phyloP scores from a whole-genome alignment of 1,284 basidiomycete genomes.

The Grifola frondosa region DNA sequence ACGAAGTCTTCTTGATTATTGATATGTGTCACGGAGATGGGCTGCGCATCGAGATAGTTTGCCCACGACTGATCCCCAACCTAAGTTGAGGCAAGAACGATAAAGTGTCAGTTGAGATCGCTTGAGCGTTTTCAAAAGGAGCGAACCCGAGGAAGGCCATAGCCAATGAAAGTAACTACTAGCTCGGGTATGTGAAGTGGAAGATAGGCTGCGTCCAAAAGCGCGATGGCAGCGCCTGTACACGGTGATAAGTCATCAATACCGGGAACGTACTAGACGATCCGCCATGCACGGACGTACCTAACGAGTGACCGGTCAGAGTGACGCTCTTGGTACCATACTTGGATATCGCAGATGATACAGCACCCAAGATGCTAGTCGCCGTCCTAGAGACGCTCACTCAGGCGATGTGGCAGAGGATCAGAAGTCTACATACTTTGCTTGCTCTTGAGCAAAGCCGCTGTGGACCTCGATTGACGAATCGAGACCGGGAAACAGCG shows the following conservation, averaged over 20 bases:
- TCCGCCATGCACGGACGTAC: conserved; percentile 24
- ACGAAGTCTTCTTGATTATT: conserved; percentile 32
- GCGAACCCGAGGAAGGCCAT: conserved; percentile 52
- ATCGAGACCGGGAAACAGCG: conserved; percentile 58
- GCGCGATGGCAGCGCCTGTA: conserved; percentile 44
- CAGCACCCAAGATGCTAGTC: conserved; percentile 35
- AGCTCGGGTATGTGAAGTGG: conserved; percentile 42
- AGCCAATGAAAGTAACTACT: conserved; percentile 41
- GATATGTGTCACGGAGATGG: conserved; percentile 38
- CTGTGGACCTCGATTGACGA: conserved; percentile 50
- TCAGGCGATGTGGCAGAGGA: too few species aligned
- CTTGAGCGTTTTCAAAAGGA: neutral
- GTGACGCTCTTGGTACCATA: conserved; percentile 34
- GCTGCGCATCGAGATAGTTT: conserved; percentile 51
- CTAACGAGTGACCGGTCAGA: conserved; percentile 41
- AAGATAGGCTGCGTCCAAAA: conserved; percentile 49
- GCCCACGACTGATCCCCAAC: conserved; percentile 62
- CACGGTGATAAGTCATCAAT: neutral
- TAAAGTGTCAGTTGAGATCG: neutral
- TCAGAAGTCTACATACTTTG: conserved; percentile 40
- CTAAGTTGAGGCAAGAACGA: conserved; percentile 29
- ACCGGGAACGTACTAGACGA: too few species aligned
- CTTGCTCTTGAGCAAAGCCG: conserved; percentile 57
- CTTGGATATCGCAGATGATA: conserved; percentile 31
- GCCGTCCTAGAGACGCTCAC: conserved; percentile 30